Percentiles rank a stretch among this genome's conserved stretches.
Conservation (phyloP, 1,139 yeast genomes). For the Blastobotrys aristatus region DNA sequence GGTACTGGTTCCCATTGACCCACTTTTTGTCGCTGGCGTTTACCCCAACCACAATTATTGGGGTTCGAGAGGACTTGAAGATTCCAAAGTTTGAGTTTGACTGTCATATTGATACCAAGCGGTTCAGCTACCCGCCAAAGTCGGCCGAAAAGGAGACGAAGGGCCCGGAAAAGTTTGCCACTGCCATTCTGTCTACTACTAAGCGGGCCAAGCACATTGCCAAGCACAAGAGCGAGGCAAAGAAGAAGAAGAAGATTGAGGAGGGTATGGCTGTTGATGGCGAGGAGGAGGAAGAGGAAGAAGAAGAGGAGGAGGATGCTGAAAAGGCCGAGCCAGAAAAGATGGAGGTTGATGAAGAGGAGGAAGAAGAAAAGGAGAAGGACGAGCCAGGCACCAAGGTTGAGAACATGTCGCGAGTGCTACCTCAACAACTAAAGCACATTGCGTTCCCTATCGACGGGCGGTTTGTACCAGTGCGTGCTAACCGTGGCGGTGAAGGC, state of each 20-base stretch:
- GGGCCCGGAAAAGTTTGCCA: conserved; percentile 82
- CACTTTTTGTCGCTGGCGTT: conserved; percentile 90
- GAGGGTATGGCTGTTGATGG: conserved; percentile 22
- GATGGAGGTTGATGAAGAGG: conserved; percentile 19
- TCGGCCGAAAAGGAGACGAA: conserved; percentile 74
- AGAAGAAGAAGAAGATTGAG: conserved; percentile 49
- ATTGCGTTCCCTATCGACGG: conserved; percentile 61
- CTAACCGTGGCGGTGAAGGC: conserved; percentile 58
- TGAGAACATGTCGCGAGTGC: conserved; percentile 76
- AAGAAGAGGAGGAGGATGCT: conserved; percentile 22
- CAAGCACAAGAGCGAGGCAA: conserved; percentile 49
- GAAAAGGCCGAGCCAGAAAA: conserved; percentile 22
- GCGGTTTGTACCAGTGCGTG: conserved; percentile 79
- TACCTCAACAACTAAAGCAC: conserved; percentile 86
- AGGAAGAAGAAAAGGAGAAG: conserved; percentile 16
- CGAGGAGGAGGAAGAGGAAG: conserved; percentile 20
- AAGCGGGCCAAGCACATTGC: conserved; percentile 91
- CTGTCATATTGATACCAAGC: conserved; percentile 74
- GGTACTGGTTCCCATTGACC: conserved; percentile 99
- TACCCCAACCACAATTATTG: conserved; percentile 87
- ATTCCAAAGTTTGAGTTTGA: conserved; percentile 79
- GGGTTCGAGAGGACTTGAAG: conserved; percentile 78
- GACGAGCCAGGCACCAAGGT: conserved; percentile 38
- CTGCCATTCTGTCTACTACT: conserved; percentile 93
- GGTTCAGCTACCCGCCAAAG: conserved; percentile 88